Evolutionary conservation across 352 stramenopile genomes (phyloP).

Genomic region (Hyaloperonospora arabidopsidis): DNA sequence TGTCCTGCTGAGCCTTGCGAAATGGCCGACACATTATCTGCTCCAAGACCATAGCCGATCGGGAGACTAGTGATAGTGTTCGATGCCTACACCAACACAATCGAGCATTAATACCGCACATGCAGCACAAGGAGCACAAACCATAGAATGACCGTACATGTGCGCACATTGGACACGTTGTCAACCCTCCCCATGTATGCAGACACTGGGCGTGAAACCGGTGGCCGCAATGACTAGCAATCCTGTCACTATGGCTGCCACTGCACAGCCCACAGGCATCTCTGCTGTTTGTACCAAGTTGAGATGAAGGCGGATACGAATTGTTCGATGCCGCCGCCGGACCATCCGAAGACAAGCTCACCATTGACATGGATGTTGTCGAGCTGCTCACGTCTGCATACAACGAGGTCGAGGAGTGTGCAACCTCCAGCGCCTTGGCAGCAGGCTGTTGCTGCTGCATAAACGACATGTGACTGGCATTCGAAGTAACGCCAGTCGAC

Average conservation of each 20-base stretch:
- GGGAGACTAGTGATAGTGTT: conserved; percentile 26
- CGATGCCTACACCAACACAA: conserved; percentile 18
- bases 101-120: conserved; percentile 8
- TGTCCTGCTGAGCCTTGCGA: conserved; percentile 20
- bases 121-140: background rate
- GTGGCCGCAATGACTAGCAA: conserved; percentile 54
- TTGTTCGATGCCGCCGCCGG: conserved; percentile 19
- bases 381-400: conserved; percentile 29
- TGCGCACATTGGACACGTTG: conserved; percentile 38
- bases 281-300: conserved; percentile 16
- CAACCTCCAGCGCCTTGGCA: conserved; percentile 20
- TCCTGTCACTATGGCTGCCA: conserved; percentile 39
- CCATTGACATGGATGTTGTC: conserved; percentile 29
- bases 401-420: conserved; percentile 24
- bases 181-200: conserved; percentile 57
- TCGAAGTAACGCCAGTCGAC: conserved; percentile 19
- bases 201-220: conserved; percentile 58
- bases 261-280: conserved; percentile 41
- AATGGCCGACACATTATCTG: conserved; percentile 22
- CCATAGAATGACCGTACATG: conserved; percentile 26
- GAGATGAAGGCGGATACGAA: conserved; percentile 25
- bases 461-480: conserved; percentile 23
- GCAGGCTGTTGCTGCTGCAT: conserved; percentile 26
- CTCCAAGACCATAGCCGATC: conserved; percentile 20
- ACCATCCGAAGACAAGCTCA: conserved; percentile 25